Percentiles rank a stretch among this genome's conserved stretches.
Conservation (phyloP, 2,329 filamentous ascomycete genomes). For the Penicillium sp. region DNA sequence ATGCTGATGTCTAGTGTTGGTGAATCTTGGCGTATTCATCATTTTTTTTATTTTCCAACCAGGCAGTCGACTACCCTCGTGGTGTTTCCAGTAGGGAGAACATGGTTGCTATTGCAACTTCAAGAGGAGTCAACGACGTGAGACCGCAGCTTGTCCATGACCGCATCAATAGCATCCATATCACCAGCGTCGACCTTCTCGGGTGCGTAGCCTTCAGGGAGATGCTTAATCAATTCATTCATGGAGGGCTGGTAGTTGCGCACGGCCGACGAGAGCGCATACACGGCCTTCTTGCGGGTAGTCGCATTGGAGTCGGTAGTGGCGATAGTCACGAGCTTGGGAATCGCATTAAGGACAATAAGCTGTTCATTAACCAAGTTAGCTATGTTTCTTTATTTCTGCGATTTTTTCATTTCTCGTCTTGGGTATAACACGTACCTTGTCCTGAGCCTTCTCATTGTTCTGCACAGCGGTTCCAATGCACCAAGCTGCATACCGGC, state of each 20-base stretch:
- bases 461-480: constrained; percentile 95
- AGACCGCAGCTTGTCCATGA: constrained; percentile 69
- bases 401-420: neutral
- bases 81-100: neutral
- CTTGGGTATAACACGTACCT: constrained; percentile 40
- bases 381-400: neutral
- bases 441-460: constrained; percentile 82
- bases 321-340: constrained; percentile 66
- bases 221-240: constrained; percentile 65
- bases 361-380: constrained; percentile 39
- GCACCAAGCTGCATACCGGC: constrained; percentile 91
- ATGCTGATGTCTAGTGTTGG: neutral
- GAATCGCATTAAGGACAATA: constrained; percentile 65
- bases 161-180: constrained; percentile 80
- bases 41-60: neutral
- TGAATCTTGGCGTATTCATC: neutral
- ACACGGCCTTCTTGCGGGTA: constrained; percentile 83
- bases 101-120: constrained; percentile 1
- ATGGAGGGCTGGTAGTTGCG: constrained; percentile 84
- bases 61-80: neutral
- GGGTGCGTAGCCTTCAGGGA: constrained; percentile 61
- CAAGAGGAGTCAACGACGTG: constrained; percentile 32
- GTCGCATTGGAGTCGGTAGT: constrained; percentile 60
- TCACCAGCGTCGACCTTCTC: constrained; percentile 74
- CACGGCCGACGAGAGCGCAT: constrained; percentile 80